Conservation (phyloP, 371 early-diverging fungal species). For the Mucor racemosus region DNA sequence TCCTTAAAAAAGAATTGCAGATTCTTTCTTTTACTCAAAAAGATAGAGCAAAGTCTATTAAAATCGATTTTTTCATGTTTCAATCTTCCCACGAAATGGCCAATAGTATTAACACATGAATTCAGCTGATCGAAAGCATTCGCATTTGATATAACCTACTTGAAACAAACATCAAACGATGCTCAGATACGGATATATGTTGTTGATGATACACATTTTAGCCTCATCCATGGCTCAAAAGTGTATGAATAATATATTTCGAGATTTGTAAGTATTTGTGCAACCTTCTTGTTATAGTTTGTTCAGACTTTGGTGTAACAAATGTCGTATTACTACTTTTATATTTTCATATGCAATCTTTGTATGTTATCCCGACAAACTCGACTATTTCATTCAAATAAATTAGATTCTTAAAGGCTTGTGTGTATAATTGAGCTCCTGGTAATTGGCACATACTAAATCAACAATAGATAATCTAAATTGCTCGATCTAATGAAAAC, state of each 20-base stretch:
- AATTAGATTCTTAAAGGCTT: too few species aligned
- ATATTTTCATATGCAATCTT: not conserved
- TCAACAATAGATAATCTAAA: too few species aligned
- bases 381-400: too few species aligned
- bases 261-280: not conserved
- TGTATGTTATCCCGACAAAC: not conserved
- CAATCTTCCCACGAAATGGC: constrained; percentile 11
- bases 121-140: not conserved
- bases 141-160: not conserved
- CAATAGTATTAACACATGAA: not conserved
- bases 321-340: not conserved
- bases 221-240: not conserved
- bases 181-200: not conserved
- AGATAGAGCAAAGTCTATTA: constrained; percentile 5
- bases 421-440: too few species aligned
- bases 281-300: not conserved
- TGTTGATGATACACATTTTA: not conserved
- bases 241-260: not conserved
- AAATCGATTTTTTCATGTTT: not conserved
- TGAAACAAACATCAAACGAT: too few species aligned
- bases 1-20: not conserved
- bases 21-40: not conserved
- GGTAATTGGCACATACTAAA: too few species aligned
- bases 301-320: not conserved
- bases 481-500: too few species aligned